Conservation (phyloP, 1,284 basidiomycete genomes). For the Chondrostereum purpureum region DNA sequence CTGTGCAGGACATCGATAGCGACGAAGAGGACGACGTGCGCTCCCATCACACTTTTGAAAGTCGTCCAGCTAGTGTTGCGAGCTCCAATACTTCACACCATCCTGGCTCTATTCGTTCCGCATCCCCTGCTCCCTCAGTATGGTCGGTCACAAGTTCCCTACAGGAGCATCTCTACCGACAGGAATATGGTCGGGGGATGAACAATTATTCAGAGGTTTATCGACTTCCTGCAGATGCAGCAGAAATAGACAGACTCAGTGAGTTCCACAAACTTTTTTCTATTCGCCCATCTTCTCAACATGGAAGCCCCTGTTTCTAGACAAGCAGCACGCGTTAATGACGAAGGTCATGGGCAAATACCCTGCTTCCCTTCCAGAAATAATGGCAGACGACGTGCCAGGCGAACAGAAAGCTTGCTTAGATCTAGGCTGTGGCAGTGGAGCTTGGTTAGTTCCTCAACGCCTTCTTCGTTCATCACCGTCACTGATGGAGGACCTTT, state of each 20-base stretch:
- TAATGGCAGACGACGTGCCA: slow-evolving; percentile 53
- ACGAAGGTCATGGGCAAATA: slow-evolving; percentile 60
- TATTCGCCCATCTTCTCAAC: no score
- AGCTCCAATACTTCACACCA: slow-evolving; percentile 45
- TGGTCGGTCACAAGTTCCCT: slow-evolving; percentile 60
- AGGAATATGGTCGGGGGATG: slow-evolving; percentile 61
- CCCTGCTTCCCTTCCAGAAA: slow-evolving; percentile 44
- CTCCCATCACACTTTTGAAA: slow-evolving; percentile 34
- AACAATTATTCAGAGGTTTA: slow-evolving; percentile 78
- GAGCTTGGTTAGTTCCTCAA: slow-evolving; percentile 52
- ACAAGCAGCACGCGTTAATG: slow-evolving; percentile 63
- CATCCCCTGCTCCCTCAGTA: slow-evolving; percentile 61
- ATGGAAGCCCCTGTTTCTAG: no score
- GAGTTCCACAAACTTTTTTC: slow-evolving; percentile 17
- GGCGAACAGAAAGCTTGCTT: slow-evolving; percentile 55
- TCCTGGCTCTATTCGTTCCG: slow-evolving; percentile 48
- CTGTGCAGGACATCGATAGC: slow-evolving; percentile 29
- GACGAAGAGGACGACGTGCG: slow-evolving; percentile 25
- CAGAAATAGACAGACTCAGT: slow-evolving; percentile 67
- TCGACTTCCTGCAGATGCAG: slow-evolving; percentile 67
- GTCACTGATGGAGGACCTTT: no score
- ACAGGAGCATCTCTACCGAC: slow-evolving; percentile 48
- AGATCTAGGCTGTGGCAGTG: slow-evolving; percentile 76
- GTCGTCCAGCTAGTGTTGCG: slow-evolving; percentile 27
- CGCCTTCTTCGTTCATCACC: no score